A percentile compares a stretch with the other conserved stretches of the same genome.
Evolutionary conservation across 306 rosid species (phyloP).

Genomic region (Castanea crenata): DNA sequence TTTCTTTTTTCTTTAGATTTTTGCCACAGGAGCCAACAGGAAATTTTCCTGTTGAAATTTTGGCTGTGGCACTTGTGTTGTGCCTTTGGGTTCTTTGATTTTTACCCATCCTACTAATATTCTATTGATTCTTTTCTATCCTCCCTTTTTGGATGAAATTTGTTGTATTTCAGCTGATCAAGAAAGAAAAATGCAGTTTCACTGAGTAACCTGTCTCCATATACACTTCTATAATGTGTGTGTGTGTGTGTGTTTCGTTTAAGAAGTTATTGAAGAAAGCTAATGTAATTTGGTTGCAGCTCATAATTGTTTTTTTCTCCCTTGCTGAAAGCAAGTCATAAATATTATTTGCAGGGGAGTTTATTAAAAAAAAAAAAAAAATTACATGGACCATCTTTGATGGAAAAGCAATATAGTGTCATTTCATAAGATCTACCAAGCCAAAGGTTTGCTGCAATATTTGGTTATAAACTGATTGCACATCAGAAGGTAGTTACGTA

Average conservation of each 20-base stretch:
- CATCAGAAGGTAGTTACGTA: not conserved
- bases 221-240: not conserved
- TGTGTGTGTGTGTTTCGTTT: not conserved
- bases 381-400: not conserved
- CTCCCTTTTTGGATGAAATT: constrained; percentile 8
- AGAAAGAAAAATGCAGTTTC: constrained; percentile 28
- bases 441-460: not conserved
- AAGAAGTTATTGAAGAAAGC: not conserved
- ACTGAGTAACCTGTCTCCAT: not conserved
- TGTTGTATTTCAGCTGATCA: constrained; percentile 30
- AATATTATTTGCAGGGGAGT: not conserved
- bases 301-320: not conserved
- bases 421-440: not conserved
- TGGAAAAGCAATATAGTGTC: not conserved
- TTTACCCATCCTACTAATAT: constrained; percentile 33
- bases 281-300: not conserved
- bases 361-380: not conserved
- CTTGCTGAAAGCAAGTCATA: not conserved
- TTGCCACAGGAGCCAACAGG: constrained; percentile 39
- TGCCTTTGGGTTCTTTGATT: constrained; percentile 13
- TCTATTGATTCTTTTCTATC: constrained; percentile 59
- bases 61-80: constrained; percentile 29
- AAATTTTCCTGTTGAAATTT: constrained; percentile 47
- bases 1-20: constrained; percentile 6
- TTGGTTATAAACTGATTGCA: too few relatives aligned